Conservation (phyloP, 108 stramenopile species). For the Stephanodiscus minutulus region DNA sequence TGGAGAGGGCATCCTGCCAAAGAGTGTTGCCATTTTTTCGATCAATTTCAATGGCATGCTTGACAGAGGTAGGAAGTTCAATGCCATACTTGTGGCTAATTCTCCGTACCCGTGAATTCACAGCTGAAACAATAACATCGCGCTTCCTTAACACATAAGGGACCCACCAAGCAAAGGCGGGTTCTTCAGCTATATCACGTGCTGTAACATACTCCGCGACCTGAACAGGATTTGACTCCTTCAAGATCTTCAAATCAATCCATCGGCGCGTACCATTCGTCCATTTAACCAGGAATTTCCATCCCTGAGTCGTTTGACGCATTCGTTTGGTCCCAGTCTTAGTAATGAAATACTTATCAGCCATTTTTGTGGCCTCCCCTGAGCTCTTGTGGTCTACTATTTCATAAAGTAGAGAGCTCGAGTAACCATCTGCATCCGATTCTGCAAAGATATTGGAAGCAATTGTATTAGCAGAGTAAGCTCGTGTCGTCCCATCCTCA, state of each 20-base stretch:
- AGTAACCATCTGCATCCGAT: neutral
- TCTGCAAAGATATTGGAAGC: slow-evolving; percentile 12
- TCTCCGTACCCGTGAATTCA: no score
- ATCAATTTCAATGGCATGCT: no score
- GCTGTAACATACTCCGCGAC: no score
- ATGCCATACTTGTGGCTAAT: no score
- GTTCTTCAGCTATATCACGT: neutral
- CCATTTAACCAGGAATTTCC: slow-evolving; percentile 33
- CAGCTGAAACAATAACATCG: no score
- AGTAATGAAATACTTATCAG: neutral
- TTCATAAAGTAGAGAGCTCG: neutral
- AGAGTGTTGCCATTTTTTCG: no score
- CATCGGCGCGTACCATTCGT: no score
- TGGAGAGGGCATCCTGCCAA: no score
- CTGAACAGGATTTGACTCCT: no score
- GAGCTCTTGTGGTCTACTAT: neutral
- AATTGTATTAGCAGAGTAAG: slow-evolving; percentile 22
- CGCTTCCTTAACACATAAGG: no score
- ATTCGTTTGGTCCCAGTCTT: slow-evolving; percentile 1
- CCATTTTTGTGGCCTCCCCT: neutral
- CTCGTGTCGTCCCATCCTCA: slow-evolving; percentile 16
- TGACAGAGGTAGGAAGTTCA: no score
- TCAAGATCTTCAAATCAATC: no score
- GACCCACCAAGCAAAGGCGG: neutral
- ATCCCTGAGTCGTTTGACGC: slow-evolving; percentile 21